Evolutionary conservation across 2,329 filamentous ascomycete species (phyloP).

Genomic region (Arthroderma sp.): DNA sequence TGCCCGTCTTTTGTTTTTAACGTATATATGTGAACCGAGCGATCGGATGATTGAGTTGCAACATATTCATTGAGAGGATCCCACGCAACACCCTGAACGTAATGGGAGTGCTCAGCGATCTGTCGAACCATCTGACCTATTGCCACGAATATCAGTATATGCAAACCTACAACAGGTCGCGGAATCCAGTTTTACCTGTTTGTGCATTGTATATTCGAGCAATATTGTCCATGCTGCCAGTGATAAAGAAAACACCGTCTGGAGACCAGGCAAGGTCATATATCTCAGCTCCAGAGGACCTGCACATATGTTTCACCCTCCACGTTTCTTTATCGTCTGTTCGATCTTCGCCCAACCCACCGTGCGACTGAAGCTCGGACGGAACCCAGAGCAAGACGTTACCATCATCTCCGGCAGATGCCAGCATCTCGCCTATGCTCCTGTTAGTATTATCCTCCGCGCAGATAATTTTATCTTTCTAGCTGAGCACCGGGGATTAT

Average conservation of each 20-base stretch:
- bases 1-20: slow-evolving; percentile 93
- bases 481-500: not conserved
- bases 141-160: not conserved
- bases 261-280: slow-evolving; percentile 98
- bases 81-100: slow-evolving; percentile 96
- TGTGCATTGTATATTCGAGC: slow-evolving; percentile 92
- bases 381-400: slow-evolving; percentile 96
- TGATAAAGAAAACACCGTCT: slow-evolving; percentile 92
- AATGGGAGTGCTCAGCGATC: slow-evolving; percentile 95
- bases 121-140: slow-evolving; percentile 62
- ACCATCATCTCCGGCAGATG: slow-evolving; percentile 91
- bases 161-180: not conserved
- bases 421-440: slow-evolving; percentile 67
- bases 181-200: slow-evolving; percentile 49
- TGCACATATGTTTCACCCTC: slow-evolving; percentile 95
- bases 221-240: slow-evolving; percentile 98
- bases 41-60: slow-evolving; percentile 93
- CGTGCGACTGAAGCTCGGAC: slow-evolving; percentile 56
- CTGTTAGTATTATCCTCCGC: too few species aligned
- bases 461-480: too few species aligned
- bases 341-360: slow-evolving; percentile 65
- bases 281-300: slow-evolving; percentile 87
- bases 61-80: slow-evolving; percentile 97
- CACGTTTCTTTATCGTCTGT: slow-evolving; percentile 92
- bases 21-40: slow-evolving; percentile 94